A percentile compares a stretch with the other conserved stretches of the same genome.
These are phyloP conservation scores for Dioszegia aurantiaca DNA, from an alignment of 768 basidiomycete genomes.

Conservation along the genomic window DNA sequence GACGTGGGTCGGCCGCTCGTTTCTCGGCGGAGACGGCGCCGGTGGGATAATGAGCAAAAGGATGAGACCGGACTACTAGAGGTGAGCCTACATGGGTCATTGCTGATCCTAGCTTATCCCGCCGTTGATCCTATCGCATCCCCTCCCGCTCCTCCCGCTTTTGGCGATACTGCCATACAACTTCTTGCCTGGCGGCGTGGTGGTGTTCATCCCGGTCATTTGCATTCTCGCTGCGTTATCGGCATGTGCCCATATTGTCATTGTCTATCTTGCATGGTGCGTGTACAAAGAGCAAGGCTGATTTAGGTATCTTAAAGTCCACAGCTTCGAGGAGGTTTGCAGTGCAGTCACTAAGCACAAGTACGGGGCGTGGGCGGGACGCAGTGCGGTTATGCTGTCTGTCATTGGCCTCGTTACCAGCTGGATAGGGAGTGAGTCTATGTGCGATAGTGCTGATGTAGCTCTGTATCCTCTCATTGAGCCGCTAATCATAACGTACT, in stretches of 20 bases:
- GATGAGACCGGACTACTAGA: conserved; percentile 32
- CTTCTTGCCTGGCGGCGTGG: conserved; percentile 49
- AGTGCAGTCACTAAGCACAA: conserved; percentile 30
- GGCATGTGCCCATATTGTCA: conserved; percentile 48
- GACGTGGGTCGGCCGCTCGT: conserved; percentile 27
- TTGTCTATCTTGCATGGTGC: conserved; percentile 48
- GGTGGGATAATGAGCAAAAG: conserved; percentile 28
- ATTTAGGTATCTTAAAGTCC: conserved; percentile 51
- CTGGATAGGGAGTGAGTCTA: conserved; percentile 46
- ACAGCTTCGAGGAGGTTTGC: conserved; percentile 47
- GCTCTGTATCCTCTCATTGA: conserved; percentile 41
- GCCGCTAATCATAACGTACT: conserved; percentile 35
- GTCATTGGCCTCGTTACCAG: conserved; percentile 38
- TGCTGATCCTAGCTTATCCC: conserved; percentile 39
- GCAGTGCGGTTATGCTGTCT: conserved; percentile 31
- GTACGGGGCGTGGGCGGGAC: conserved; percentile 41
- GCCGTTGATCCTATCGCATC: conserved; percentile 46
- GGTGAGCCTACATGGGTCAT: conserved; percentile 24
- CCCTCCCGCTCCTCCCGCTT: conserved; percentile 45
- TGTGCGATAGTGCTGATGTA: conserved; percentile 17
- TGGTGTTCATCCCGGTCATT: conserved; percentile 47
- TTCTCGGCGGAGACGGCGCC: conserved; percentile 16
- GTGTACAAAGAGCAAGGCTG: conserved; percentile 6
- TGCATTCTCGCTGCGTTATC: conserved; percentile 43
- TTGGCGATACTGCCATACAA: conserved; percentile 44